phyloP scores from a whole-genome alignment of 768 basidiomycete genomes.

The Phallus indusiatus region DNA sequence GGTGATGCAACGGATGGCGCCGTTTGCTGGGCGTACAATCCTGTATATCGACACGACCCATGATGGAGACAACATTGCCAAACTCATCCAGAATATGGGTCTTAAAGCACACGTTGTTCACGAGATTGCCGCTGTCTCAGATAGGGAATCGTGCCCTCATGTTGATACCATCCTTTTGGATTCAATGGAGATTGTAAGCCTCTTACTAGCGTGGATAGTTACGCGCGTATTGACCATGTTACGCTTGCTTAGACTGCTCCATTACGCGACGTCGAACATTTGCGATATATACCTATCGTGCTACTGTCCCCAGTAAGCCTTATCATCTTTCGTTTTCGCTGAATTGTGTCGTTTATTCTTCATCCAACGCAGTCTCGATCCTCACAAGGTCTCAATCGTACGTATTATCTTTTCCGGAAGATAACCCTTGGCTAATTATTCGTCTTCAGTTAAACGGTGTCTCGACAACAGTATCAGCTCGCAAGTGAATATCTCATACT shows the following conservation, averaged over 20 bases:
- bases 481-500: conserved; percentile 86
- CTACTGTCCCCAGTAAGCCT: conserved; percentile 60
- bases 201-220: background rate
- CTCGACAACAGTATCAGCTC: conserved; percentile 93
- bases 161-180: conserved; percentile 96
- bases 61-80: conserved; percentile 67
- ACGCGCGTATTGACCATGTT: conserved; percentile 10
- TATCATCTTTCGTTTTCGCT: background rate
- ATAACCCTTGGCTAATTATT: background rate
- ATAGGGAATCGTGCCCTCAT: conserved; percentile 74
- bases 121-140: conserved; percentile 69
- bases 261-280: conserved; percentile 84
- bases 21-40: conserved; percentile 81
- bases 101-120: conserved; percentile 70
- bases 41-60: conserved; percentile 83
- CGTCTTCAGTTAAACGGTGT: conserved; percentile 78
- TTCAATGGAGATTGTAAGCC: conserved; percentile 69
- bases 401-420: conserved; percentile 24
- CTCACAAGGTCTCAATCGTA: conserved; percentile 66
- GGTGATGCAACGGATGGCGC: conserved; percentile 69
- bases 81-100: conserved; percentile 69
- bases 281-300: conserved; percentile 95
- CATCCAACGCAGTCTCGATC: conserved; percentile 24
- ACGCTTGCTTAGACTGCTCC: conserved; percentile 63
- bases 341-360: background rate